phyloP scores from a whole-genome alignment of 192 early-diverging fungal genomes.

The Haplosporangium gracile region DNA sequence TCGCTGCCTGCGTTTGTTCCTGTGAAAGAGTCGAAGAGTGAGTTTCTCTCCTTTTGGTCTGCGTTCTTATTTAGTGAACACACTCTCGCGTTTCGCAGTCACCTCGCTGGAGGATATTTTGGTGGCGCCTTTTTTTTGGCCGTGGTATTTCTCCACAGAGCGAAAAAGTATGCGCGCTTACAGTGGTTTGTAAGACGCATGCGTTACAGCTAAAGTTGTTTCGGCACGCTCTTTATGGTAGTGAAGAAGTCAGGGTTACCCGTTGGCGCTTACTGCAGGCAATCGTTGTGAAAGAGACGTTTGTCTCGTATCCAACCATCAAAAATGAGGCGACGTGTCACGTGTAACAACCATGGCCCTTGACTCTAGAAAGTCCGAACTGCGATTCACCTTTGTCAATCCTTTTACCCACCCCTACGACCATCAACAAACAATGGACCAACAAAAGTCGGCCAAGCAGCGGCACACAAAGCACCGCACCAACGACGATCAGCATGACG shows the following conservation, averaged over 20 bases:
- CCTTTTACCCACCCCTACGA: background rate
- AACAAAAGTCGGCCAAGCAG: background rate
- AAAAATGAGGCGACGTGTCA: too few species aligned
- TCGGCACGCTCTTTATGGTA: too few species aligned
- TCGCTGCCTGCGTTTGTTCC: background rate
- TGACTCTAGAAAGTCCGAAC: too few species aligned
- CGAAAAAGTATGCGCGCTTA: background rate
- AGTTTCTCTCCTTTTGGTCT: background rate
- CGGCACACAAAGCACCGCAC: background rate
- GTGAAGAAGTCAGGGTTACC: too few species aligned
- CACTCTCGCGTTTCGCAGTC: slow-evolving; percentile 2
- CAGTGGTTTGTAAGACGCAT: too few species aligned
- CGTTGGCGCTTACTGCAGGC: too few species aligned
- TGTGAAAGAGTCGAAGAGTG: background rate
- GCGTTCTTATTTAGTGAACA: background rate
- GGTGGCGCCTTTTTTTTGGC: background rate
- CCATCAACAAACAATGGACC: background rate
- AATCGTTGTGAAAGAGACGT: too few species aligned
- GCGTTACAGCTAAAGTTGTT: too few species aligned
- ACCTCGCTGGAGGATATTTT: background rate
- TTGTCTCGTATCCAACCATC: too few species aligned
- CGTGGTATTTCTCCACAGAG: background rate
- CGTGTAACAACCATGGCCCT: too few species aligned
- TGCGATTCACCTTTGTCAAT: too few species aligned
- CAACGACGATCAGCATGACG: background rate